Evolutionary conservation across 768 basidiomycete species (phyloP).

Genomic region (Melanogaster broomeanus): DNA sequence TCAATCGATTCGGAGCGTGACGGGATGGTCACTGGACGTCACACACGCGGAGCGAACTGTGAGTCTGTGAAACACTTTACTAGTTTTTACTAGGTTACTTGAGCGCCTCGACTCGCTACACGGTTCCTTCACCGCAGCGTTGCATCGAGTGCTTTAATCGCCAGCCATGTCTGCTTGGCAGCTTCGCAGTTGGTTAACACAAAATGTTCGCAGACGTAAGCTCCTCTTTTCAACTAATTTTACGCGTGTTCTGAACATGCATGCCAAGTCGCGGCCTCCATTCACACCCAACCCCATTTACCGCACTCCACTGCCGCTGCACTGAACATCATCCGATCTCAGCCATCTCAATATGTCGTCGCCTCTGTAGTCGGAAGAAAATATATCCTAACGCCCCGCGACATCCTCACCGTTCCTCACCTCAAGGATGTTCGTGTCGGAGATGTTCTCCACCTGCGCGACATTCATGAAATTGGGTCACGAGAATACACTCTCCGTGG

Average conservation of each 20-base stretch:
- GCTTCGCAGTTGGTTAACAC: conserved; percentile 27
- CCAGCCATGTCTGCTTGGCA: conserved; percentile 18
- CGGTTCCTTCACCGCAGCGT: conserved; percentile 4
- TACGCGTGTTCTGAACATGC: conserved; percentile 1
- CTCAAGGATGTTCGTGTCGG: conserved; percentile 86
- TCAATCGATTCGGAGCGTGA: conserved; percentile 20
- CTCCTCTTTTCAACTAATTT: background rate
- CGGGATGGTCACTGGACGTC: conserved; percentile 2
- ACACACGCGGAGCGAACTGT: too few species aligned
- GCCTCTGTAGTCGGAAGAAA: conserved; percentile 85
- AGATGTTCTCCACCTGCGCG: conserved; percentile 76
- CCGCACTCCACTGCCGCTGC: conserved; percentile 57
- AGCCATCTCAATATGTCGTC: conserved; percentile 90
- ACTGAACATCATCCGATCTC: conserved; percentile 80
- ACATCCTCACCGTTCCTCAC: conserved; percentile 91
- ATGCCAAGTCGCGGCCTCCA: conserved; percentile 20
- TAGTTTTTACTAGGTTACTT: too few species aligned
- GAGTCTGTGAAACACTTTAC: too few species aligned
- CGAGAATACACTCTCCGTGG: conserved; percentile 92
- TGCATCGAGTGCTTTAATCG: background rate
- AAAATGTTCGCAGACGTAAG: conserved; percentile 24
- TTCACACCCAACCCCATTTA: conserved; percentile 33
- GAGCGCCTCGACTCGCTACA: background rate
- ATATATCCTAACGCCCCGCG: conserved; percentile 88
- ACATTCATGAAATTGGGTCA: conserved; percentile 94